Conservation (phyloP, 202 grass and related monocot genomes). For the Miscanthus sacchariflorus region DNA sequence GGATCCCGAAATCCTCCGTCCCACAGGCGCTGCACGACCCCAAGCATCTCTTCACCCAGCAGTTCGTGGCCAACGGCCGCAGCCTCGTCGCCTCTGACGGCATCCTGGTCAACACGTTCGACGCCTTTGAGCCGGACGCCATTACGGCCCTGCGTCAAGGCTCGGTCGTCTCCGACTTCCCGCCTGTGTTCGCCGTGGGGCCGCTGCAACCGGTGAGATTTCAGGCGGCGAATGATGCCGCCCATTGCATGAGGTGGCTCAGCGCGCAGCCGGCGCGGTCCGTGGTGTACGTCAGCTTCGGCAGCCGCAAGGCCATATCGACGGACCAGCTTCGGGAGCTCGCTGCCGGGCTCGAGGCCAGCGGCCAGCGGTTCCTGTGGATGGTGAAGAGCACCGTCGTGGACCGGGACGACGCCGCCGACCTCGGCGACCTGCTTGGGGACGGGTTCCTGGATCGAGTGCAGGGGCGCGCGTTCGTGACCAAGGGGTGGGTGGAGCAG, state of each 20-base stretch:
- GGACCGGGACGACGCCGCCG: slow-evolving; percentile 36
- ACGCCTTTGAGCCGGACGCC: slow-evolving; percentile 51
- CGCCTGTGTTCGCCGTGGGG: slow-evolving; percentile 56
- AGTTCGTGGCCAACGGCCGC: slow-evolving; percentile 63
- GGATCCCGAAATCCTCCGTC: slow-evolving; percentile 41
- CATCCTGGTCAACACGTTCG: slow-evolving; percentile 67
- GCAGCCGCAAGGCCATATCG: slow-evolving; percentile 60
- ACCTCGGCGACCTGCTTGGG: slow-evolving; percentile 52
- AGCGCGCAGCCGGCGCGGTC: slow-evolving; percentile 67
- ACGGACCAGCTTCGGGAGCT: slow-evolving; percentile 63
- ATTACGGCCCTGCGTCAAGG: slow-evolving; percentile 48
- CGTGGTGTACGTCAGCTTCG: slow-evolving; percentile 75
- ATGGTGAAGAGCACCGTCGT: slow-evolving; percentile 50
- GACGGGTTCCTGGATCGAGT: slow-evolving; percentile 52
- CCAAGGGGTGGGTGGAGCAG: slow-evolving; percentile 74
- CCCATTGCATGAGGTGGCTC: slow-evolving; percentile 44
- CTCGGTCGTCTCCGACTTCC: slow-evolving; percentile 36
- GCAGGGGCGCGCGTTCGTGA: slow-evolving; percentile 51
- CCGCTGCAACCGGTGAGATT: slow-evolving; percentile 41
- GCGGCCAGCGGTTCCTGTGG: slow-evolving; percentile 71
- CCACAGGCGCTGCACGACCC: slow-evolving; percentile 63
- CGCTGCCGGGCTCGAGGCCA: slow-evolving; percentile 56
- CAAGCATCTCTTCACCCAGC: slow-evolving; percentile 65
- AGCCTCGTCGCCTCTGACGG: slow-evolving; percentile 35
- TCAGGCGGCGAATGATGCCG: neutral